Evolutionary conservation across 352 stramenopile genomes (phyloP).

Genomic region (Globisporangium recalcitrans): DNA sequence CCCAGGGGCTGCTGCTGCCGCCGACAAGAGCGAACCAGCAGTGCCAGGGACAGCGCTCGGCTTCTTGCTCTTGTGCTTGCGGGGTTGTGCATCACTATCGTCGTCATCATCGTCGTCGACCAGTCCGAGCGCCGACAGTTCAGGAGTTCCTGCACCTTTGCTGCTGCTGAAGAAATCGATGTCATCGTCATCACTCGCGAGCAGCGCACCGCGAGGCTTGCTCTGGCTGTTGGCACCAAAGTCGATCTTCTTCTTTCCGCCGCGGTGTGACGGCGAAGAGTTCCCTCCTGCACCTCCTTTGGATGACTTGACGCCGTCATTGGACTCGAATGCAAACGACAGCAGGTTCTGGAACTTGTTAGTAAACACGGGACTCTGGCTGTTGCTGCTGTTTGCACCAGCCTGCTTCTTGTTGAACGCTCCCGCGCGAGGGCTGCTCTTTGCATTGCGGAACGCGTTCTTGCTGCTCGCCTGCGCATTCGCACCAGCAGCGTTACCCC

Average conservation of each 20-base stretch:
- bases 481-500: neutral
- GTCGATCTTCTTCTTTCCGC: conserved; percentile 23
- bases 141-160: conserved; percentile 27
- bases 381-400: neutral
- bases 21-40: conserved; percentile 30
- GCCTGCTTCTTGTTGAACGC: conserved; percentile 23
- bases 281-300: neutral
- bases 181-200: conserved; percentile 17
- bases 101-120: conserved; percentile 20
- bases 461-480: conserved; percentile 1
- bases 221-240: conserved; percentile 5
- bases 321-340: conserved; percentile 49
- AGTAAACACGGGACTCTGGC: conserved; percentile 49
- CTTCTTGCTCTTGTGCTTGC: conserved; percentile 36
- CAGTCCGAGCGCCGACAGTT: conserved; percentile 47
- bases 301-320: conserved; percentile 22
- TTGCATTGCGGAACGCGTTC: conserved; percentile 12
- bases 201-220: conserved; percentile 1
- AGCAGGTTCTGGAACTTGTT: conserved; percentile 85
- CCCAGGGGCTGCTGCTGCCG: conserved; percentile 14
- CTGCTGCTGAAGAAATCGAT: conserved; percentile 16
- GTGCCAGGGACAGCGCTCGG: conserved; percentile 1
- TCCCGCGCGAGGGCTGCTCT: conserved; percentile 5
- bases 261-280: neutral
- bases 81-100: conserved; percentile 21